phyloP scores from a whole-genome alignment of 1,139 yeast species.

The Kodamaea ohmeri region DNA sequence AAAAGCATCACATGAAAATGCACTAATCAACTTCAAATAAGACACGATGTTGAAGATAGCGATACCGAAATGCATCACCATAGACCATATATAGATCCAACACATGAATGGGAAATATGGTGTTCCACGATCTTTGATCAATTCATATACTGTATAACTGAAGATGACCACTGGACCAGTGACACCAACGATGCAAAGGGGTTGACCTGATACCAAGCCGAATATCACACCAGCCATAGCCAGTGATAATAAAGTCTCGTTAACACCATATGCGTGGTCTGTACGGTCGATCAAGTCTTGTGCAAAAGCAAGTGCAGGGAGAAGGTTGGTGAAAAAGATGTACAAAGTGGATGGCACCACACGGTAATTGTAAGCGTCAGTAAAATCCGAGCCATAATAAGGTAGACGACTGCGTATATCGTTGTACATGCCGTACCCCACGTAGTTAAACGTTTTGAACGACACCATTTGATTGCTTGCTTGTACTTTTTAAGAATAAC shows the following conservation, averaged over 20 bases:
- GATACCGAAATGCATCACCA: slow-evolving; percentile 72
- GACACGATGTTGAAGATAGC: slow-evolving; percentile 71
- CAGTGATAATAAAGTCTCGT: slow-evolving; percentile 78
- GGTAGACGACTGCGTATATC: slow-evolving; percentile 62
- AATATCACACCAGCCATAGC: slow-evolving; percentile 89
- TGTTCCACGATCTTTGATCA: slow-evolving; percentile 61
- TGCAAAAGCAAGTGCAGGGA: slow-evolving; percentile 95
- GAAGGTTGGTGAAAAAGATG: slow-evolving; percentile 81
- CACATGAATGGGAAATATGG: slow-evolving; percentile 92
- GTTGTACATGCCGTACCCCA: slow-evolving; percentile 55
- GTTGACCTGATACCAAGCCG: slow-evolving; percentile 86
- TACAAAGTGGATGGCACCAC: slow-evolving; percentile 83
- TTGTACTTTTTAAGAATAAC: not conserved
- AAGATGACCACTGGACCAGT: slow-evolving; percentile 93
- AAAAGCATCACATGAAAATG: slow-evolving; percentile 88
- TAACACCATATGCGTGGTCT: slow-evolving; percentile 80
- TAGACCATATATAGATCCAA: slow-evolving; percentile 92
- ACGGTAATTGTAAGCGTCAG: slow-evolving; percentile 79
- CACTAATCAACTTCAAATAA: slow-evolving; percentile 68
- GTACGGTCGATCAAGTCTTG: slow-evolving; percentile 96
- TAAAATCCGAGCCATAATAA: slow-evolving; percentile 71
- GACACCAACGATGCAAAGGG: slow-evolving; percentile 94
- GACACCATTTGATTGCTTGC: slow-evolving; percentile 4
- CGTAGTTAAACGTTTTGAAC: slow-evolving; percentile 18
- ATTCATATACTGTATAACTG: slow-evolving; percentile 85